A percentile compares a stretch with the other conserved stretches of the same genome.
Evolutionary conservation across 495 filamentous ascomycete species (phyloP).

Genomic region (Neurospora cerealis): DNA sequence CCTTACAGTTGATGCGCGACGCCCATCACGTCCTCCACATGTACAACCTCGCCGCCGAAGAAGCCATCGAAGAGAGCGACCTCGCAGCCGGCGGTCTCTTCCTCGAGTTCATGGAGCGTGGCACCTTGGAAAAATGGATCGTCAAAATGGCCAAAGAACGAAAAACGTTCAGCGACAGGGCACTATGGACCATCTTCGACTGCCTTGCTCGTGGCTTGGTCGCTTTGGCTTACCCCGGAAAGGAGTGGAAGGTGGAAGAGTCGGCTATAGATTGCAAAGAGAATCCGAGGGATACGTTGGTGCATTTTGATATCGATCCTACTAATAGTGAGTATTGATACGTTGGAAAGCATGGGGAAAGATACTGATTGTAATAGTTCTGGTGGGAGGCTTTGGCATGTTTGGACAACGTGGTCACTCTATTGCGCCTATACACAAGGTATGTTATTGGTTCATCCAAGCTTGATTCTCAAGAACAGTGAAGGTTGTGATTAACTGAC

Average conservation of each 20-base stretch:
- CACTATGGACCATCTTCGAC: neutral
- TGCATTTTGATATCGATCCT: neutral
- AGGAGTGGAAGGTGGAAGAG: neutral
- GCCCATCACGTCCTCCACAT: neutral
- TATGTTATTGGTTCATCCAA: neutral
- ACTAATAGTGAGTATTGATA: neutral
- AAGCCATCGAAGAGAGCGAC: neutral
- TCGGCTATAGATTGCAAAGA: neutral
- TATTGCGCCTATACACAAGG: neutral
- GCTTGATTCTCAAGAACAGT: neutral
- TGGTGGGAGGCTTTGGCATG: neutral
- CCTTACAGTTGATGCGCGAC: neutral
- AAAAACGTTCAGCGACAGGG: neutral
- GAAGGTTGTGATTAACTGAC: neutral
- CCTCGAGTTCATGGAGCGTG: neutral
- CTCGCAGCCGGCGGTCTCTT: neutral
- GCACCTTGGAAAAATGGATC: neutral
- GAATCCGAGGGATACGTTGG: neutral
- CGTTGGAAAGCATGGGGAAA: no score
- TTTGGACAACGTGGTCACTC: neutral
- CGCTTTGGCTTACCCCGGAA: neutral
- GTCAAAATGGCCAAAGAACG: neutral
- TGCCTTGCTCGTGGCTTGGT: neutral
- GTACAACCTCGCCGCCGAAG: neutral
- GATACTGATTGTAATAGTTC: neutral